Evolutionary conservation across 805 yeast genomes (phyloP).

Genomic region (Diddensiella santjacobensis): DNA sequence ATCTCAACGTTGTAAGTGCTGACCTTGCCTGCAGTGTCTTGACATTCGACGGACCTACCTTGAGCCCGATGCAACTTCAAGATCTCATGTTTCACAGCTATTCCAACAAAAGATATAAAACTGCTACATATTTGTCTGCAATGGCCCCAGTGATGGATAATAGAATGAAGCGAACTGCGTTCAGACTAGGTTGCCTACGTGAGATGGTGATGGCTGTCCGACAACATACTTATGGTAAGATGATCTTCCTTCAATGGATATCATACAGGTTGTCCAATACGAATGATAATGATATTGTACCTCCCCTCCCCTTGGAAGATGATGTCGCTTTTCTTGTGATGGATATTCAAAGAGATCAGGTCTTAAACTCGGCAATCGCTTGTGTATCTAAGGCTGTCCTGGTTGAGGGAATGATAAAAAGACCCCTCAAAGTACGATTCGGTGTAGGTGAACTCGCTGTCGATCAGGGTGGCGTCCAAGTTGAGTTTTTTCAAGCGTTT

Average conservation of each 20-base stretch:
- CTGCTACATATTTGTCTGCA: neutral
- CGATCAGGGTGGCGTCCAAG: conserved; percentile 33
- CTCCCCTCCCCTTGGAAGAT: conserved; percentile 1
- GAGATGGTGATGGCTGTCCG: conserved; percentile 4
- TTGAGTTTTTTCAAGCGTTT: conserved; percentile 27
- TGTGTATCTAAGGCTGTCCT: conserved; percentile 15
- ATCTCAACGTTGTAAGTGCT: too few species aligned
- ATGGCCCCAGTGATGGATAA: neutral
- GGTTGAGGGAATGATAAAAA: conserved; percentile 13
- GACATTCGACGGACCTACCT: neutral
- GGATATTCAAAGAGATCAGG: conserved; percentile 21
- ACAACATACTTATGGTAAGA: neutral
- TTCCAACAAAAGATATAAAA: neutral
- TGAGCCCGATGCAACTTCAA: neutral
- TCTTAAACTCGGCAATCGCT: conserved; percentile 19
- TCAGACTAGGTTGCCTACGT: conserved; percentile 7
- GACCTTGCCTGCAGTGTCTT: too few species aligned
- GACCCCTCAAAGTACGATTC: conserved; percentile 29
- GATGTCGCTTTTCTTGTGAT: conserved; percentile 15
- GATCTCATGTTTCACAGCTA: neutral
- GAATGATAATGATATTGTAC: neutral
- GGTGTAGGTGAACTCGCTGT: conserved; percentile 29
- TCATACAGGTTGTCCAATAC: neutral
- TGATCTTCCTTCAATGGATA: too few species aligned
- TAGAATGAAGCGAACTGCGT: neutral